Evolutionary conservation across 139 green algal genomes (phyloP).

Genomic region (Desmodesmus armatus): DNA sequence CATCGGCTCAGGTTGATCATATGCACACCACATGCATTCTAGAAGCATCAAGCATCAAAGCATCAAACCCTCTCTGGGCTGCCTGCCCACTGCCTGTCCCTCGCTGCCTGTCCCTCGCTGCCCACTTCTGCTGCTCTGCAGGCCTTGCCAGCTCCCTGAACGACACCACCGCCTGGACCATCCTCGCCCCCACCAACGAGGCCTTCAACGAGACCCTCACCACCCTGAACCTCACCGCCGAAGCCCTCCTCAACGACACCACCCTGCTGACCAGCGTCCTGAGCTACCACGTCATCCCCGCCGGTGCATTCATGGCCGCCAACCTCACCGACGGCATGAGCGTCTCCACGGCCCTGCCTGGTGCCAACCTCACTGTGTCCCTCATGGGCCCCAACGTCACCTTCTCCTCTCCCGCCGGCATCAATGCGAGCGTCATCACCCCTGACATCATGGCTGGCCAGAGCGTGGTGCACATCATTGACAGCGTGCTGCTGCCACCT

Average conservation of each 20-base stretch:
- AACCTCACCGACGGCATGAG: neutral
- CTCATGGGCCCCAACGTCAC: neutral
- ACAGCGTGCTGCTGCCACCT: no score
- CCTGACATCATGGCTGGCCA: neutral
- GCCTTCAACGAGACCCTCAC: neutral
- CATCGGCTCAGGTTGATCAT: no score
- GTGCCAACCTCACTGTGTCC: neutral
- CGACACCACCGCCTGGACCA: slow-evolving; percentile 24
- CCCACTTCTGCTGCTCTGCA: no score
- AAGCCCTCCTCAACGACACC: slow-evolving; percentile 8
- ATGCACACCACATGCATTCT: no score
- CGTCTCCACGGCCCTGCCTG: neutral
- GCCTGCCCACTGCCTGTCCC: no score
- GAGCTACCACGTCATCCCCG: slow-evolving; percentile 18
- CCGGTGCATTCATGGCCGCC: neutral
- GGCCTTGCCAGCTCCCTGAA: no score
- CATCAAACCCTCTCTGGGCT: no score
- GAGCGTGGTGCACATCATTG: neutral
- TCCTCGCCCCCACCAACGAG: slow-evolving; percentile 10
- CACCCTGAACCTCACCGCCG: neutral
- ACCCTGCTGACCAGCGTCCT: slow-evolving; percentile 10
- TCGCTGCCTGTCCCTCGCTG: no score
- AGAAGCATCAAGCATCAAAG: no score
- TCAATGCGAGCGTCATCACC: neutral
- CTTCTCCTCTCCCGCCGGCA: neutral